These are phyloP conservation scores for Leucosporidium yakuticum DNA, from an alignment of 768 basidiomycete genomes.

Conservation along the genomic window DNA sequence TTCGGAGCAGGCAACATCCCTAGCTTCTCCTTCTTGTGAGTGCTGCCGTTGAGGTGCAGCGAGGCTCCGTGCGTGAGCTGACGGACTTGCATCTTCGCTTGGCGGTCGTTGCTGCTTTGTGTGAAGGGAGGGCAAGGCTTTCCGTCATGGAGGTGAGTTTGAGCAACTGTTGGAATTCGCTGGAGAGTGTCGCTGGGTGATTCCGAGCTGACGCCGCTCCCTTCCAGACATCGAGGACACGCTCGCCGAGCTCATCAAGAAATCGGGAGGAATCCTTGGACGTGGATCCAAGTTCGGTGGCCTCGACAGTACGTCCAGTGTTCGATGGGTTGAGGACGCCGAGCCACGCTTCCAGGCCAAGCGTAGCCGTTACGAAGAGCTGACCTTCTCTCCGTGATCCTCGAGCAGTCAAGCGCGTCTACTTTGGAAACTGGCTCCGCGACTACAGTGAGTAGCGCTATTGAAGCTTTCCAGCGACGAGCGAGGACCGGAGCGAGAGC, in stretches of 20 bases:
- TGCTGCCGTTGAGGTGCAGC: neutral
- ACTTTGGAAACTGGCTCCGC: conserved; percentile 44
- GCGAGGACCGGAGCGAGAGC: too few relatives aligned
- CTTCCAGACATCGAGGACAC: conserved; percentile 29
- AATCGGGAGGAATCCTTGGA: conserved; percentile 36
- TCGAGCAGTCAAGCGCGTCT: conserved; percentile 50
- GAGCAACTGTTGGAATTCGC: too few relatives aligned
- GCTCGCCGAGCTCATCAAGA: conserved; percentile 40
- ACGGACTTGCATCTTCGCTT: neutral
- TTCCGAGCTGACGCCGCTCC: conserved; percentile 42
- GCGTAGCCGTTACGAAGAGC: too few relatives aligned
- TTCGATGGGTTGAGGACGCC: conserved; percentile 52
- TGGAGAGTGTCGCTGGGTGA: neutral
- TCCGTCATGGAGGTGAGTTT: conserved; percentile 10
- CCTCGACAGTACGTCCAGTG: conserved; percentile 45
- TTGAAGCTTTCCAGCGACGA: conserved; percentile 34
- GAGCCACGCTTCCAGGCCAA: too few relatives aligned
- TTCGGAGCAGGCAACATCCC: conserved; percentile 9
- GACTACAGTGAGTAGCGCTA: conserved; percentile 36
- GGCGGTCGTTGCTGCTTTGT: conserved; percentile 62
- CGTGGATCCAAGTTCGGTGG: conserved; percentile 43
- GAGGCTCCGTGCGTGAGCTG: neutral
- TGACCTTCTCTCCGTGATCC: conserved; percentile 49
- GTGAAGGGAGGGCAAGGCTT: conserved; percentile 60
- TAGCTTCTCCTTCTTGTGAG: too few relatives aligned